Conservation (phyloP, 176 grass and related monocot genomes). For the Triticum urartu region DNA sequence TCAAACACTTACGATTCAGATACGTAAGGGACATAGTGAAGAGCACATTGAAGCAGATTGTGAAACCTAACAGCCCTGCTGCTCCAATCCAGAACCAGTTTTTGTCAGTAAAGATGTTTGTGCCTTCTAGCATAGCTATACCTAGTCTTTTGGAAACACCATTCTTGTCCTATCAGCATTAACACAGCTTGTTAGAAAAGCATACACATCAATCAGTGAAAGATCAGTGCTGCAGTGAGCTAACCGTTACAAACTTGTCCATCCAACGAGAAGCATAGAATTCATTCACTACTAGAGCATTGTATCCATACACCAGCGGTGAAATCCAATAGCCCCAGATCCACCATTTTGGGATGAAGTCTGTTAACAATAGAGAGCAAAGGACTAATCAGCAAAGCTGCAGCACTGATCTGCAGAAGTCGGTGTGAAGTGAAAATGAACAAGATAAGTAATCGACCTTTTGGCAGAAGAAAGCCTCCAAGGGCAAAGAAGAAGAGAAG, state of each 20-base stretch:
- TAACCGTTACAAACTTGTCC: constrained; percentile 51
- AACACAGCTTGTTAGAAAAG: constrained; percentile 23
- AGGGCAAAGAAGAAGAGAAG: constrained; percentile 85
- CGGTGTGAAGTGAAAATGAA: background rate
- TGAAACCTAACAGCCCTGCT: constrained; percentile 76
- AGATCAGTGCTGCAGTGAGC: constrained; percentile 3
- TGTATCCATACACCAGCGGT: constrained; percentile 82
- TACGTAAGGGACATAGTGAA: constrained; percentile 84
- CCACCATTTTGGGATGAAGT: constrained; percentile 91
- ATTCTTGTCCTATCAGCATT: constrained; percentile 49
- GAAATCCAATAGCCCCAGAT: constrained; percentile 98
- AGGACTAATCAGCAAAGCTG: constrained; percentile 28
- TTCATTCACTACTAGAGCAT: constrained; percentile 92
- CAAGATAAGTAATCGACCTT: constrained; percentile 51
- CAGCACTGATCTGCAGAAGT: background rate
- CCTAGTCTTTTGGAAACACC: constrained; percentile 56
- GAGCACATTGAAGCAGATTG: constrained; percentile 93
- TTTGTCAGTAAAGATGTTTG: constrained; percentile 67
- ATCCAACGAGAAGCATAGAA: constrained; percentile 95
- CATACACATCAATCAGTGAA: background rate
- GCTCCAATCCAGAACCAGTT: constrained; percentile 98
- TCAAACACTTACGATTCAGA: constrained; percentile 77
- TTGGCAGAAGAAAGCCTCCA: constrained; percentile 96
- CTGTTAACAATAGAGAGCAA: constrained; percentile 42
- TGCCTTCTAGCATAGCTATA: constrained; percentile 54